These are phyloP conservation scores for Malassezia restricta DNA, from an alignment of 1,284 basidiomycete species.

Conservation along the genomic window DNA sequence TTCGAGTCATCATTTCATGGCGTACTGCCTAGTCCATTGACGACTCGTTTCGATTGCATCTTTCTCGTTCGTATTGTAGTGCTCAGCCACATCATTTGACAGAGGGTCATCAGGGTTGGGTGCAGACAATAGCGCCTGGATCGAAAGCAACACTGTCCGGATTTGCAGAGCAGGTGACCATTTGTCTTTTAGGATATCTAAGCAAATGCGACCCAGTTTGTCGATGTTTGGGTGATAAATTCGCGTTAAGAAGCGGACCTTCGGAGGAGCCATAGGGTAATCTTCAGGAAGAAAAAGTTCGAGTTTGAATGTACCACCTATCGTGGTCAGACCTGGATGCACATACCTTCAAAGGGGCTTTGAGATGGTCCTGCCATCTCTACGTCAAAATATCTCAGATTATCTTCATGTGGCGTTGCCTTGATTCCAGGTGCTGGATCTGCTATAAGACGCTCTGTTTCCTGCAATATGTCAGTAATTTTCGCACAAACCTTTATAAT, in stretches of 20 bases:
- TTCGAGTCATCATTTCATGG: slow-evolving; percentile 7
- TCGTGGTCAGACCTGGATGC: background rate
- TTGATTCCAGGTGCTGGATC: slow-evolving; percentile 93
- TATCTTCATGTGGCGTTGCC: slow-evolving; percentile 88
- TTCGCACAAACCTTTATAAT: slow-evolving; percentile 37
- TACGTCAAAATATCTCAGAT: slow-evolving; percentile 96
- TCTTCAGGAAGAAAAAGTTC: slow-evolving; percentile 97
- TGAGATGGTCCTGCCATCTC: slow-evolving; percentile 85
- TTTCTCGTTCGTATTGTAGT: slow-evolving; percentile 97
- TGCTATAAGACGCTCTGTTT: slow-evolving; percentile 86
- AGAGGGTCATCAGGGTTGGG: slow-evolving; percentile 99
- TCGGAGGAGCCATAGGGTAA: slow-evolving; percentile 97
- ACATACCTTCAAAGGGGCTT: slow-evolving; percentile 65
- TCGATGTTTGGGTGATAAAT: slow-evolving; percentile 99
- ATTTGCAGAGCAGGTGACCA: slow-evolving; percentile 98
- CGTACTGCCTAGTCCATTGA: slow-evolving; percentile 39
- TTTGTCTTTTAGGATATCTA: slow-evolving; percentile 98
- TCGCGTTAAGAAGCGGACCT: slow-evolving; percentile 95
- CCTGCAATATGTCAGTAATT: slow-evolving; percentile 51
- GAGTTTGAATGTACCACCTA: slow-evolving; percentile 69
- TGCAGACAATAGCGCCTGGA: slow-evolving; percentile 86
- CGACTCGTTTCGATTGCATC: slow-evolving; percentile 47
- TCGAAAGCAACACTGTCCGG: slow-evolving; percentile 86
- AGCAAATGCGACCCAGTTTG: slow-evolving; percentile 91
- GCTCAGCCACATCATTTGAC: slow-evolving; percentile 79